Base-by-base conservation (phyloP, 305 asterid species). In the Striga hermonthica region DNA sequence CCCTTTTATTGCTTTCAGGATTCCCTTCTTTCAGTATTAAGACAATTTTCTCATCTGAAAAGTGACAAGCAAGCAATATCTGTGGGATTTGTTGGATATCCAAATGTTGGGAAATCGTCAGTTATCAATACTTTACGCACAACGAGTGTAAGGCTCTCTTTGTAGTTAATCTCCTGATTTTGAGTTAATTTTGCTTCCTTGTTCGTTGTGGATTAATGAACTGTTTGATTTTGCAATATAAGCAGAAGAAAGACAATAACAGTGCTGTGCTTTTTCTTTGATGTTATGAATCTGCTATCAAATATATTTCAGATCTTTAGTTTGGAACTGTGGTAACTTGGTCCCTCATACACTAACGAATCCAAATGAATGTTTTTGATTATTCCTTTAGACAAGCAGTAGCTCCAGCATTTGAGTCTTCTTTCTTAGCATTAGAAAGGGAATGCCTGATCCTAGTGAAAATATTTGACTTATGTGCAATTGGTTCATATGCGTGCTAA, bases 71-170 rank as follows among this genome's bases (percentile, higher is more conserved):
- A 93, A 80, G 91, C 92, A 72, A 90, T 93, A 81, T 93, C 98
- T 6, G 97, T 93, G 55, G 98, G 98, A 31, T 93, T 90, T 62
- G 84, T 90, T 13, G 99, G 99, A 34, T 93, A 93, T 81, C 99
- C 99, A 49, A 90, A 90, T 74, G 99, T 93, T 74, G 99, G 98
- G 55, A 92, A 89, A 80, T 92, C 98, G 11, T 92, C 98, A 60
- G 96, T 92, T 69, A 92, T 92, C 80, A 86, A 92, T 81, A 92
- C 98, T 31, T 64, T 92, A 75, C 97, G 97, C 16, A 86, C 97
- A 28, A 93, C 90, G 81, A 93, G 84, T 82, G 99, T 93, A 82
- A 79, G 65, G 7, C 7, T 16, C 71, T 56, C 37, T 67, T 15
- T 62, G 52, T 47, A 50, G 48, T 49, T 64, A 59, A 28, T 47